phyloP scores from a whole-genome alignment of 768 basidiomycete species.

The Galerina sulciceps region DNA sequence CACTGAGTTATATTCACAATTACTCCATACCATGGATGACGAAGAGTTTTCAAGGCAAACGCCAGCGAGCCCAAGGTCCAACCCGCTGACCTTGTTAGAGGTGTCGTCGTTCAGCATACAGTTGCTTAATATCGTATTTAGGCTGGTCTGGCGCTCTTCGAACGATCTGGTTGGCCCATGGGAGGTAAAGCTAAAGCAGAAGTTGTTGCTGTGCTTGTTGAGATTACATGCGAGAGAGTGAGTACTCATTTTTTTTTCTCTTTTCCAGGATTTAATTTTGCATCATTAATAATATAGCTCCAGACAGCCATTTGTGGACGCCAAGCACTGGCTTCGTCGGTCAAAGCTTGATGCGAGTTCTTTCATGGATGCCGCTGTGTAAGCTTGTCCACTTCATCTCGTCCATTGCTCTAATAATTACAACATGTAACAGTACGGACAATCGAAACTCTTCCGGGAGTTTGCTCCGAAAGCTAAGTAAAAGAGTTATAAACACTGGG shows the following conservation, averaged over 20 bases:
- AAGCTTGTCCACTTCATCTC: slow-evolving; percentile 30
- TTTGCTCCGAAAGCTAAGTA: slow-evolving; percentile 13
- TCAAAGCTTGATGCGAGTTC: slow-evolving; percentile 48
- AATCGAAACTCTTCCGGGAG: slow-evolving; percentile 16
- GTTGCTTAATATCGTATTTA: slow-evolving; percentile 83
- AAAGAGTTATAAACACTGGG: slow-evolving; percentile 67
- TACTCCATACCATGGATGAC: slow-evolving; percentile 90
- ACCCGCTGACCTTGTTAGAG: slow-evolving; percentile 84
- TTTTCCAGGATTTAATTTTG: neutral
- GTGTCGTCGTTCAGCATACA: slow-evolving; percentile 75
- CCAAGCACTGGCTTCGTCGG: slow-evolving; percentile 82
- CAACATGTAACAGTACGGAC: neutral
- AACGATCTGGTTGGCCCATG: slow-evolving; percentile 26
- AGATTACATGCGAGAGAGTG: slow-evolving; percentile 91
- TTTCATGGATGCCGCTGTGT: slow-evolving; percentile 91
- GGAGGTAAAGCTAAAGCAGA: slow-evolving; percentile 59
- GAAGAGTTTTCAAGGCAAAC: slow-evolving; percentile 87
- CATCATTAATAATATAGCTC: slow-evolving; percentile 65
- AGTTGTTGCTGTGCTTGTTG: slow-evolving; percentile 77
- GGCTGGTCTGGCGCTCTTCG: slow-evolving; percentile 59
- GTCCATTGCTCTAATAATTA: neutral
- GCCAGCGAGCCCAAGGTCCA: slow-evolving; percentile 42
- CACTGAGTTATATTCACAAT: slow-evolving; percentile 80
- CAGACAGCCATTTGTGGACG: slow-evolving; percentile 78
- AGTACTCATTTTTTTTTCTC: slow-evolving; percentile 35